Evolutionary conservation across 805 yeast genomes (phyloP), one percentile per base, ranked within the genome.

Genomic region (Spathaspora hagerdaliae): DNA sequence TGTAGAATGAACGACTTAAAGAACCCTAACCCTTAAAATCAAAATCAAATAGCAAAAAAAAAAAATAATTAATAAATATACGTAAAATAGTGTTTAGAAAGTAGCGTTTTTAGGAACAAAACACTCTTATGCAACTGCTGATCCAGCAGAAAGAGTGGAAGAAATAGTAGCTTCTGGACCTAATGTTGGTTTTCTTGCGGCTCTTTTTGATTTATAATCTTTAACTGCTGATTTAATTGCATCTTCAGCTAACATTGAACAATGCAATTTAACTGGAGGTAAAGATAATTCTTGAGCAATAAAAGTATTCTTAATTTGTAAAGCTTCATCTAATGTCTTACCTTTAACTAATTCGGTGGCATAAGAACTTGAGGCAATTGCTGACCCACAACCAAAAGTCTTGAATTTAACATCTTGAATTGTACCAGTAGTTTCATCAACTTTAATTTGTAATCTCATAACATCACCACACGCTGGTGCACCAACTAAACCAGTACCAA

Each of bases 401-500:
- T 94, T 94, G 72, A 94, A 94, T 67, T 90, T 92, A 51, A 92
- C 99, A 64, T 94, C 96, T 65, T 87, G 82, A 56, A 94, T 94
- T 44, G 87, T 76, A 1, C 99, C 99, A 24, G 96, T 82, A 46
- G 78, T 83, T 58, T 91, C 97, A 53, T 85, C 84, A 8, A 94
- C 99, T 64, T 91, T 82, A 60, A 94, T 94, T 67, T 94, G 98
- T 53, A 94, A 77, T 71, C 96, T 85, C 97, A 94, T 94, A 38
- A 94, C 99, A 73, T 94, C 99, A 45, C 99, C 99, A 72, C 99
- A 94, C 0, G 99, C 99, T 45, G 99, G 98, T 0, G 99, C 98
- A 46, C 99, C 99, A 12, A 94, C 99, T 38, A 94, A 77, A 1
- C 99, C 99, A 1, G 98, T 94, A 38, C 99, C 99, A 10, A 94